phyloP scores from a whole-genome alignment of 768 basidiomycete genomes.

The Leccinum barrowsii region DNA sequence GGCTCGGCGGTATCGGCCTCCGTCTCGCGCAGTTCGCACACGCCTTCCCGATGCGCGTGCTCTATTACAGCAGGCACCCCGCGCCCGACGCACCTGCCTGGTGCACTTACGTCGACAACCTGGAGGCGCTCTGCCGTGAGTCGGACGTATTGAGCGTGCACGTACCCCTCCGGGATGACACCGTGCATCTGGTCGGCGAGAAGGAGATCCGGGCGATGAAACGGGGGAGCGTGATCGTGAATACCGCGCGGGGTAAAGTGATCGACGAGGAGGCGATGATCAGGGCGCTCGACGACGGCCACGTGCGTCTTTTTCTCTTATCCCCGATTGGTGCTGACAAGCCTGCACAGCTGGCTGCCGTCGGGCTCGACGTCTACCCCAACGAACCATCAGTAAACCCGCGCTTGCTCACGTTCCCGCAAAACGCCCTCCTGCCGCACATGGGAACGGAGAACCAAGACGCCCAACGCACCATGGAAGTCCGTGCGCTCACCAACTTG shows the following conservation, averaged over 20 bases:
- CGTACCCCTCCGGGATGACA: constrained; percentile 74
- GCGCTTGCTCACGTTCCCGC: constrained; percentile 72
- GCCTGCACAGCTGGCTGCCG: constrained; percentile 22
- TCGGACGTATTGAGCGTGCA: constrained; percentile 86
- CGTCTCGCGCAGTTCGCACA: constrained; percentile 68
- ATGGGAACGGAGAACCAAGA: constrained; percentile 89
- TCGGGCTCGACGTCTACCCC: constrained; percentile 84
- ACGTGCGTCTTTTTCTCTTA: constrained; percentile 49
- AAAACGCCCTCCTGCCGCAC: constrained; percentile 85
- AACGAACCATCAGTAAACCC: constrained; percentile 81
- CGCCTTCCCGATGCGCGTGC: constrained; percentile 85
- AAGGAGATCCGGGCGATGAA: constrained; percentile 75
- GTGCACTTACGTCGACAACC: constrained; percentile 71
- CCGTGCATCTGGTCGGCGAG: constrained; percentile 70
- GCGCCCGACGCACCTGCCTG: constrained; percentile 60
- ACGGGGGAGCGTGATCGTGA: constrained; percentile 73
- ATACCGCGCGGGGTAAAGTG: constrained; percentile 89
- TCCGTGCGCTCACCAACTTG: constrained; percentile 77
- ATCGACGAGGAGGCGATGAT: constrained; percentile 88
- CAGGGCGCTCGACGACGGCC: constrained; percentile 78
- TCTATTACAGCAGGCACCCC: constrained; percentile 72
- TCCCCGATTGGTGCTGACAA: neutral
- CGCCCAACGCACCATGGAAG: constrained; percentile 77
- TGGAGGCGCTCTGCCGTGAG: constrained; percentile 59
- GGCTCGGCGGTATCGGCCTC: constrained; percentile 73